Conservation (phyloP, 805 yeast species). For the Suhomyces sp. region DNA sequence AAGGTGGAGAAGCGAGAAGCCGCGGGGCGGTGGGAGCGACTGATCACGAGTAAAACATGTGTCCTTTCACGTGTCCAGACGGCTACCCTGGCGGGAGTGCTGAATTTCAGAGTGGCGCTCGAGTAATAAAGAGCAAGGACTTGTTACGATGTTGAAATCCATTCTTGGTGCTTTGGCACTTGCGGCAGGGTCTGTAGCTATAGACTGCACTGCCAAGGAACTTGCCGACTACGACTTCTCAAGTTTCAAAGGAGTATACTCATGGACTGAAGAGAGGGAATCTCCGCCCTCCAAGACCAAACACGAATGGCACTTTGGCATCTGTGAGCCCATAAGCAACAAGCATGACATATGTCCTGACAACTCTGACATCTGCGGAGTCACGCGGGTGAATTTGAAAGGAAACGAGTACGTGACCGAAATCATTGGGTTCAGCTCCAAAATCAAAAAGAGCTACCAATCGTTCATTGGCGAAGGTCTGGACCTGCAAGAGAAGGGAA, state of each 20-base stretch:
- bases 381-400: slow-evolving; percentile 54
- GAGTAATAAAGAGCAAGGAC: background rate
- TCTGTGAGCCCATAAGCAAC: slow-evolving; percentile 55
- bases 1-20: background rate
- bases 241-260: slow-evolving; percentile 48
- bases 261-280: slow-evolving; percentile 31
- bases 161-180: slow-evolving; percentile 3
- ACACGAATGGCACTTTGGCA: slow-evolving; percentile 65
- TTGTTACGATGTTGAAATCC: background rate
- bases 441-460: slow-evolving; percentile 29
- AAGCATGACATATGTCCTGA: slow-evolving; percentile 56
- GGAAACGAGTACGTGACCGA: slow-evolving; percentile 53
- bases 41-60: no score
- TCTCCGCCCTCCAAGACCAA: slow-evolving; percentile 80
- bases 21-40: background rate
- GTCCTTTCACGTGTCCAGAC: background rate
- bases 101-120: background rate
- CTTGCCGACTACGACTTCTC: slow-evolving; percentile 42
- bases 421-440: slow-evolving; percentile 55
- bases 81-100: background rate
- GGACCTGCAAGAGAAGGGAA: slow-evolving; percentile 26
- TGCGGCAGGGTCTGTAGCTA: slow-evolving; percentile 14
- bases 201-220: slow-evolving; percentile 37
- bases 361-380: slow-evolving; percentile 77
- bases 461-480: slow-evolving; percentile 28